Percentiles rank a stretch among this genome's conserved stretches.
These are phyloP conservation scores for Carex myosuroides DNA, from an alignment of 176 grass and related monocot species.

Conservation along the genomic window DNA sequence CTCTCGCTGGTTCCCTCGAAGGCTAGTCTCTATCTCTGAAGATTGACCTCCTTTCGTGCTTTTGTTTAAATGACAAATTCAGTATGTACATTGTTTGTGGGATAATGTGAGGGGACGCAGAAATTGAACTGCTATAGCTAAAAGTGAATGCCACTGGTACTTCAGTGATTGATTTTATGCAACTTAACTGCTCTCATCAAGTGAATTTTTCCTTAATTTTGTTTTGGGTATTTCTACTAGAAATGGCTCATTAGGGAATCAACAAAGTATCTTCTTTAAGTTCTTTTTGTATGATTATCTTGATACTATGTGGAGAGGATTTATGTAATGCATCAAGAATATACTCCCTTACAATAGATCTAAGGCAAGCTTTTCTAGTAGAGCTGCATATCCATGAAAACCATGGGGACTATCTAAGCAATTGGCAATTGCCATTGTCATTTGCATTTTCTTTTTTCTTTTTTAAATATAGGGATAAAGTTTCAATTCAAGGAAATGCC, in stretches of 20 bases:
- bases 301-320: background rate
- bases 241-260: background rate
- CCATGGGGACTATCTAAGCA: too few relatives aligned
- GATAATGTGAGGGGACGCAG: background rate
- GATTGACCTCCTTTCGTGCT: background rate
- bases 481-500: constrained; percentile 58
- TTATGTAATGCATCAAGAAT: background rate
- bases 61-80: background rate
- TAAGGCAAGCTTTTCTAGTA: background rate
- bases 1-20: constrained; percentile 56
- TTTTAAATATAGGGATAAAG: constrained; percentile 35
- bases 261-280: background rate
- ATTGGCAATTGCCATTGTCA: background rate
- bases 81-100: background rate
- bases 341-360: background rate
- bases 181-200: too few relatives aligned
- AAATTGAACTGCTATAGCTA: background rate
- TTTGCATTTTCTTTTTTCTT: background rate
- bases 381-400: background rate
- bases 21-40: constrained; percentile 8
- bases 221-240: too few relatives aligned
- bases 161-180: too few relatives aligned
- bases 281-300: background rate
- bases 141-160: too few relatives aligned
- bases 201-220: too few relatives aligned